phyloP scores from a whole-genome alignment of 345 rosid species.

The Lumnitzera littorea region DNA sequence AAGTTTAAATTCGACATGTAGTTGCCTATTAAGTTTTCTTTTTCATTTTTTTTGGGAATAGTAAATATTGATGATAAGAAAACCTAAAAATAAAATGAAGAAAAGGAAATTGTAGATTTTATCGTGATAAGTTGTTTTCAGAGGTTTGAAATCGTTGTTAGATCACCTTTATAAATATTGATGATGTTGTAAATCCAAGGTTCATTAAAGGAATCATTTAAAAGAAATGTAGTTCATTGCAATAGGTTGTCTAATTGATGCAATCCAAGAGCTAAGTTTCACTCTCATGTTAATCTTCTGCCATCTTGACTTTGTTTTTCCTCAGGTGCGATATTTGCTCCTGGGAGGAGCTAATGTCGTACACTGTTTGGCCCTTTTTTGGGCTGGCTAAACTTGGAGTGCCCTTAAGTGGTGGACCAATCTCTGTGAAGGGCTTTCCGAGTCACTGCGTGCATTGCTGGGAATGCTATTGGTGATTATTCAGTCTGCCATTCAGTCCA shows the following conservation, averaged over 20 bases:
- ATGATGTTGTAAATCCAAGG: no score
- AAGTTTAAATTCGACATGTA: constrained; percentile 4
- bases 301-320: constrained; percentile 69
- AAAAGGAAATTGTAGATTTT: no score
- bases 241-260: constrained; percentile 28
- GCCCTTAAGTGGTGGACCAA: constrained; percentile 69
- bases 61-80: no score
- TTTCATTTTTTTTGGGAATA: no score
- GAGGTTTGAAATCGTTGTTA: no score
- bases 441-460: constrained; percentile 63
- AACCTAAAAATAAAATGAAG: no score
- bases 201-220: no score
- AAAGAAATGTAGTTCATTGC: constrained; percentile 11
- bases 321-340: constrained; percentile 99
- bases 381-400: constrained; percentile 69
- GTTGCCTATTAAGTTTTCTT: not conserved
- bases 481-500: constrained; percentile 63
- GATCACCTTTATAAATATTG: no score
- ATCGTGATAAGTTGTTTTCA: no score
- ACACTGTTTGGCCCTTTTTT: constrained; percentile 81
- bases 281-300: constrained; percentile 56
- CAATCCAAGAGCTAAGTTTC: constrained; percentile 51
- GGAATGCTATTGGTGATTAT: constrained; percentile 85
- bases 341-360: constrained; percentile 99
- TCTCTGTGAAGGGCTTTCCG: constrained; percentile 64